Percentiles rank a stretch among this genome's conserved stretches.
Conservation (phyloP, 2,329 filamentous ascomycete species). For the Teratosphaeria nubilosa region DNA sequence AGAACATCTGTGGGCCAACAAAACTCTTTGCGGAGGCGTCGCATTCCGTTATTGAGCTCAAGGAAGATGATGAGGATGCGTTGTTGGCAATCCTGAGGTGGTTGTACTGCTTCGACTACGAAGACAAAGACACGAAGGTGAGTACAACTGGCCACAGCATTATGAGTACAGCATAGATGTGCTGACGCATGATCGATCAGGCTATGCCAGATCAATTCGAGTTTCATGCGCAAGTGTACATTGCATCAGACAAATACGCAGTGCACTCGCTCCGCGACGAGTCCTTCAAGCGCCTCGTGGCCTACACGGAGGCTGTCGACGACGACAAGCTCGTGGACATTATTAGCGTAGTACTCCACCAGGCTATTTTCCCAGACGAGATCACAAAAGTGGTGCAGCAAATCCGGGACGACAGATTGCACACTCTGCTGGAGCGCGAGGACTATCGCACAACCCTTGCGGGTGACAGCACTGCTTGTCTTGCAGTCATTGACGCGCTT, state of each 20-base stretch:
- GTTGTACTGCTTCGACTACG: conserved; percentile 8
- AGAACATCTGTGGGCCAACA: not conserved
- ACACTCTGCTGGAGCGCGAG: not conserved
- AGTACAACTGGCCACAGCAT: too few relatives aligned
- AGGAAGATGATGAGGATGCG: conserved; percentile 5
- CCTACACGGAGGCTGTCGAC: not conserved
- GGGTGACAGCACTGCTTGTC: not conserved
- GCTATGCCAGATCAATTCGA: not conserved
- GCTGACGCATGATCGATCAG: not conserved
- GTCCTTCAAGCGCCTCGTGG: not conserved
- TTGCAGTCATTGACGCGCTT: not conserved
- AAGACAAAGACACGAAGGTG: not conserved
- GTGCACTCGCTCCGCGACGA: not conserved
- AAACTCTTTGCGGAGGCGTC: conserved; percentile 1
- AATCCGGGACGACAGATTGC: not conserved
- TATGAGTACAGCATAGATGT: not conserved
- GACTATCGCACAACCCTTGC: not conserved
- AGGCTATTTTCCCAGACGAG: not conserved
- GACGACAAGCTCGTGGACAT: not conserved
- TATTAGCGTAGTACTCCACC: not conserved
- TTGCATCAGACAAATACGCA: conserved; percentile 4
- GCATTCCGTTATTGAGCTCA: not conserved
- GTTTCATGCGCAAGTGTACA: conserved; percentile 6
- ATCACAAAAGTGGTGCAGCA: not conserved
- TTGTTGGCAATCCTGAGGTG: conserved; percentile 7